phyloP scores from a whole-genome alignment of 1,284 basidiomycete species.

The Ceratobasidium sp. region DNA sequence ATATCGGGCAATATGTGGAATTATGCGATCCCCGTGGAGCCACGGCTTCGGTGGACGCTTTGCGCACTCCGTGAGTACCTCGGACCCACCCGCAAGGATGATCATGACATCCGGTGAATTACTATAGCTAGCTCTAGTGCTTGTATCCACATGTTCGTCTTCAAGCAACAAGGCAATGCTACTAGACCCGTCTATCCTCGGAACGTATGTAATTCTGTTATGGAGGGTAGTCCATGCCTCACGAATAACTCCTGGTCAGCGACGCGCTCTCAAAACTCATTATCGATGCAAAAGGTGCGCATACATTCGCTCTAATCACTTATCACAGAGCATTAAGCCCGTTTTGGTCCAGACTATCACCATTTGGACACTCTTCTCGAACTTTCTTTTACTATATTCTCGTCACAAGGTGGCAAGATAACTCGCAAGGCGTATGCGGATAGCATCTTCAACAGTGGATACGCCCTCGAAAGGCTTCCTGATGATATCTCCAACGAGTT shows the following conservation, averaged over 20 bases:
- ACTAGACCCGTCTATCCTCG: constrained; percentile 14
- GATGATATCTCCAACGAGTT: constrained; percentile 19
- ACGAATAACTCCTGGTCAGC: neutral
- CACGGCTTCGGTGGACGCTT: constrained; percentile 22
- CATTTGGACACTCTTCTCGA: constrained; percentile 32
- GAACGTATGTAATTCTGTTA: constrained; percentile 1
- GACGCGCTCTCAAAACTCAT: constrained; percentile 21
- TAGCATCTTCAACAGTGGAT: constrained; percentile 12
- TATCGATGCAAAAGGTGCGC: constrained; percentile 36
- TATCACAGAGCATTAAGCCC: neutral
- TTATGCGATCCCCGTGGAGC: constrained; percentile 22
- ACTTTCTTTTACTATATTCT: constrained; percentile 37
- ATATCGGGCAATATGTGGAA: constrained; percentile 20
- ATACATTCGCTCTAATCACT: constrained; percentile 21
- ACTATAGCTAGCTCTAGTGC: constrained; percentile 11
- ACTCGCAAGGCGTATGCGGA: constrained; percentile 22
- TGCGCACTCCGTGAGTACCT: constrained; percentile 24
- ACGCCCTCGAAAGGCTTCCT: constrained; percentile 2
- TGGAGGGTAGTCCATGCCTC: neutral
- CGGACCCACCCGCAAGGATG: no score
- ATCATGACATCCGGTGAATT: neutral
- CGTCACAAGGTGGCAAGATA: constrained; percentile 3
- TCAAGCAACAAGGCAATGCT: constrained; percentile 17
- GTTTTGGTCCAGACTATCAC: constrained; percentile 20
- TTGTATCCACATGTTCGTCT: constrained; percentile 9